Base-by-base conservation (phyloP, 169 alveolate species). In the Eimeria maxima region DNA sequence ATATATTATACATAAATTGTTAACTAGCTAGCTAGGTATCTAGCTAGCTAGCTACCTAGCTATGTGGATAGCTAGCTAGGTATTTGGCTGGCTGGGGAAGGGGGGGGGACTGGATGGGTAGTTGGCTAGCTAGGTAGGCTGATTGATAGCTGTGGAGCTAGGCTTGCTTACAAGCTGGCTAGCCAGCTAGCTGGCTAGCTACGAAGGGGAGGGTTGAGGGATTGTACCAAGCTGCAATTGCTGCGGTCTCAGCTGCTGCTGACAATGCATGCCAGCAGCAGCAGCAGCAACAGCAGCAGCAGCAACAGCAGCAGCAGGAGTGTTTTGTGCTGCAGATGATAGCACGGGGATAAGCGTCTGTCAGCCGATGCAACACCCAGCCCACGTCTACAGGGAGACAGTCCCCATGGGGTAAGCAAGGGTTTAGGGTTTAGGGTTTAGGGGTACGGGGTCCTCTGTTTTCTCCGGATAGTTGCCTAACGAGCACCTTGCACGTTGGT, bases 361-460 rank as follows among this genome's bases (percentile, higher is more conserved):
- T 76, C 60, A 65, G 65, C 95, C 95, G 14, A 80, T 57, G 33
- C 88, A 63, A 14, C 95, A 90, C 27, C 95, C 95, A 22, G 95
- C 89, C 33, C 95, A 90, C 27, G 76, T 74, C 27, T 90, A 90
- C 78, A 71, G 95, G 73, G 95, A 90, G 69, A 90, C 95, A 5
- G 78, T 90, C 42, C 50, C 53, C 74, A 90, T 90, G 95, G 95
- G 95, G 95, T 90, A 53, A 27, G 95, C 24, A 18, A 7, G 55
- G 67, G 67, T 50, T 14, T 13, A 69, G 80, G 80, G 80, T 69
- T 69, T 69, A 27, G 80, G 80, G 80, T 69, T 69, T 69, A 69
- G n/a, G 80, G 80, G 80, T 69, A 0, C 22, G 27, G 50, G 80
- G 42, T 24, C 1, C 3, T 27, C 16, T 44, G 47, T n/a, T 69